A percentile compares a stretch with the other conserved stretches of the same genome.
Evolutionary conservation across 345 rosid genomes (phyloP).

Genomic region (Syzygium jambos): DNA sequence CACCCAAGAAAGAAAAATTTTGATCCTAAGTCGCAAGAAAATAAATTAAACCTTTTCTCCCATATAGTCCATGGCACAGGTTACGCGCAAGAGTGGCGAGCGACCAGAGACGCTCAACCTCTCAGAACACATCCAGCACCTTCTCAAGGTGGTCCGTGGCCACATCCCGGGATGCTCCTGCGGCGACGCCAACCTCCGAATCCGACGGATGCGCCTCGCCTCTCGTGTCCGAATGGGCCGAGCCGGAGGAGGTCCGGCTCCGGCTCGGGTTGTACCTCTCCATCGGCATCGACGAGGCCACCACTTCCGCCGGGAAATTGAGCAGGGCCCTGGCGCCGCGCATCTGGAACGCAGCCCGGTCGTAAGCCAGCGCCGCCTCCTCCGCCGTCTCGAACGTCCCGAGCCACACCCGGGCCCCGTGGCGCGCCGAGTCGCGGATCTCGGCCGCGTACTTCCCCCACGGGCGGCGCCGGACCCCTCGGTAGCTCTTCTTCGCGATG

Average conservation of each 20-base stretch:
- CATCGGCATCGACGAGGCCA: conserved; percentile 3
- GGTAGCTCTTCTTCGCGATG: conserved; percentile 39
- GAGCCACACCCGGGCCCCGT: conserved; percentile 48
- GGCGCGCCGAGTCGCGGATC: conserved; percentile 43
- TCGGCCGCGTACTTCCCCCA: conserved; percentile 73
- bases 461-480: conserved; percentile 58
- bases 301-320: conserved; percentile 37
- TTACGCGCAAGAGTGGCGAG: neutral
- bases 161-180: neutral
- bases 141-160: neutral
- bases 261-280: neutral
- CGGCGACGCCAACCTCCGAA: neutral
- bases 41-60: neutral
- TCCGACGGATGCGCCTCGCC: neutral
- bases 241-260: neutral
- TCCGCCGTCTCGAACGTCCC: conserved; percentile 57
- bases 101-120: neutral
- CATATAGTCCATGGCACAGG: neutral
- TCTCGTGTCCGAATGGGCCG: neutral
- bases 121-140: neutral
- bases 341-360: conserved; percentile 51
- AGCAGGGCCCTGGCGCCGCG: conserved; percentile 65
- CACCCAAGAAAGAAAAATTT: neutral
- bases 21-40: neutral
- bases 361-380: conserved; percentile 61